These are phyloP conservation scores for Pseudonitzschia pungens DNA, from an alignment of 108 stramenopile species.

Conservation along the genomic window DNA sequence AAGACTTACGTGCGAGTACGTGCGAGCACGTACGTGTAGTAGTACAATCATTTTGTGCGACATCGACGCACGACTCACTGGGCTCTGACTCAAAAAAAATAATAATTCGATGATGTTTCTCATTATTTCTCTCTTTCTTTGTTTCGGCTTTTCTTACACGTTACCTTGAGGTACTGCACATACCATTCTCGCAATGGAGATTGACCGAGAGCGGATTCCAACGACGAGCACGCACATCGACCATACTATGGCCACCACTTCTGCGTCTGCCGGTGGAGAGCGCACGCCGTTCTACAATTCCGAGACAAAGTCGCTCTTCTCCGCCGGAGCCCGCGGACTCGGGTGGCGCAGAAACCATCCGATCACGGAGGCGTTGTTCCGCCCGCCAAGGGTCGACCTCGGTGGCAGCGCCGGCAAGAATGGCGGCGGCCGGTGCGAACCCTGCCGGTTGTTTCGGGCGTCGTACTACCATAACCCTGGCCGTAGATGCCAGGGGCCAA, in stretches of 20 bases:
- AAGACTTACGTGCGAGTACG: too few relatives aligned
- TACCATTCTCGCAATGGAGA: too few relatives aligned
- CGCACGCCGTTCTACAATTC: constrained; percentile 17
- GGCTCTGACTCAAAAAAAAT: too few relatives aligned
- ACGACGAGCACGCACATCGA: too few relatives aligned
- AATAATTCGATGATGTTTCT: too few relatives aligned
- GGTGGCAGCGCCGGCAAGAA: neutral
- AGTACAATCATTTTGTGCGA: too few relatives aligned
- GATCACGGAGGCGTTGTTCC: constrained; percentile 10
- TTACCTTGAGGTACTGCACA: too few relatives aligned
- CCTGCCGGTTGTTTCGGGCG: constrained; percentile 21
- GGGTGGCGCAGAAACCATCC: constrained; percentile 19
- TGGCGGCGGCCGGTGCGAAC: neutral
- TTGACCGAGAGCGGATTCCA: too few relatives aligned
- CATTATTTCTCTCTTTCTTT: too few relatives aligned
- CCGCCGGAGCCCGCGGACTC: constrained; percentile 32
- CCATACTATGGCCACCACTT: neutral
- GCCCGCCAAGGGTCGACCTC: constrained; percentile 18
- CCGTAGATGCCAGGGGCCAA: constrained; percentile 22
- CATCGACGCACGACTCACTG: too few relatives aligned
- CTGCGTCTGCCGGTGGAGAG: constrained; percentile 29
- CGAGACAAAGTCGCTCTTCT: constrained; percentile 4
- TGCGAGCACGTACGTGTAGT: too few relatives aligned
- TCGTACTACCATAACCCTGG: constrained; percentile 36
- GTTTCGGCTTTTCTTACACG: too few relatives aligned